Evolutionary conservation across 2,329 filamentous ascomycete genomes (phyloP).

Genomic region (Ploettnerulaceae sp.): DNA sequence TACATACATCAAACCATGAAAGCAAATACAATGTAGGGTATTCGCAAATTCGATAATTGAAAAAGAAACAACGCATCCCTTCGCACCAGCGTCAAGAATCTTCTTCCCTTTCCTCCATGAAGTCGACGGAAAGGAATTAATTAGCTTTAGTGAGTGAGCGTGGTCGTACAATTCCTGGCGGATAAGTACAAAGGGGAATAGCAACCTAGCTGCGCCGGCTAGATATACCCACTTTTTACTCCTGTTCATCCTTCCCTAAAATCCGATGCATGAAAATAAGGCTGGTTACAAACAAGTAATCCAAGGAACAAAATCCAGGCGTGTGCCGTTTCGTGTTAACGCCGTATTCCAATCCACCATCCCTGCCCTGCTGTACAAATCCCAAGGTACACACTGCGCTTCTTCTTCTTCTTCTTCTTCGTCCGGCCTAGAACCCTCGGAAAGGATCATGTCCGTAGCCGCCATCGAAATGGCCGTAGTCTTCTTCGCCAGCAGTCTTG

Average conservation of each 20-base stretch:
- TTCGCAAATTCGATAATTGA: background rate
- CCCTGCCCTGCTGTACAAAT: background rate
- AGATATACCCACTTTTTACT: background rate
- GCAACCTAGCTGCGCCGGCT: too few relatives aligned
- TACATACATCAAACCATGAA: too few relatives aligned
- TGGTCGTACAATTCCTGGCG: too few relatives aligned
- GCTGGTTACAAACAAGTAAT: background rate
- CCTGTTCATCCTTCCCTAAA: background rate
- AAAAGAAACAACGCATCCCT: background rate
- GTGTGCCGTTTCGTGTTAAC: conserved; percentile 11
- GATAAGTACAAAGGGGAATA: too few relatives aligned
- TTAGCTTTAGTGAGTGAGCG: too few relatives aligned
- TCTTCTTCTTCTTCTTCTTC: background rate
- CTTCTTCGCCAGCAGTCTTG: conserved; percentile 47
- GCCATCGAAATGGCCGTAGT: conserved; percentile 39
- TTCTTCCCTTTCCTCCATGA: background rate
- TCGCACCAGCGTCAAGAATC: background rate
- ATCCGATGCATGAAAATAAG: background rate
- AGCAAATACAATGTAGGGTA: background rate
- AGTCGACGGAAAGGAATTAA: background rate
- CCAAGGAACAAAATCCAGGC: background rate
- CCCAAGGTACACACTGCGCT: background rate
- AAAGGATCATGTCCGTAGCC: conserved; percentile 55
- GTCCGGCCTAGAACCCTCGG: conserved; percentile 47
- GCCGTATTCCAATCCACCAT: background rate